Percentiles rank a stretch among this genome's conserved stretches.
Conservation (phyloP, 2,329 filamentous ascomycete species). For the Aaosphaeria pasadenensis region DNA sequence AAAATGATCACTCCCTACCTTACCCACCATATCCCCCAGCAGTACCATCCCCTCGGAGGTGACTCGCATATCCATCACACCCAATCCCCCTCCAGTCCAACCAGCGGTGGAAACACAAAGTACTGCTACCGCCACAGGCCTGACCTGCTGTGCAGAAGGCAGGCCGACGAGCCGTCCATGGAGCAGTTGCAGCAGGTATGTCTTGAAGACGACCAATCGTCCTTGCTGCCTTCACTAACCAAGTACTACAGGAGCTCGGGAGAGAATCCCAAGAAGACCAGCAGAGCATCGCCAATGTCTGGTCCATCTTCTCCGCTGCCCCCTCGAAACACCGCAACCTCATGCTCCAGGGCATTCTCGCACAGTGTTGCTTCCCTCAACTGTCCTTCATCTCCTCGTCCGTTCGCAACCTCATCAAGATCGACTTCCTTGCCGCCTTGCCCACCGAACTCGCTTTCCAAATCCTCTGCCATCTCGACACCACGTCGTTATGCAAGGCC, state of each 20-base stretch:
- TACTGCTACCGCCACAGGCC: conserved; percentile 95
- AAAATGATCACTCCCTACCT: conserved; percentile 86
- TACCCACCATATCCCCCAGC: conserved; percentile 81
- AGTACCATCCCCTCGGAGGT: conserved; percentile 76
- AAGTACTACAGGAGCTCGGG: conserved; percentile 66
- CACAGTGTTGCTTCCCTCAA: conserved; percentile 96
- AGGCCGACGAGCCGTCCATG: conserved; percentile 95
- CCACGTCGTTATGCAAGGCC: conserved; percentile 89
- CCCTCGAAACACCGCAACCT: conserved; percentile 90
- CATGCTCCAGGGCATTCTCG: conserved; percentile 94
- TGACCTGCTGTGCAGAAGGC: conserved; percentile 87
- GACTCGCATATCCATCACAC: conserved; percentile 28
- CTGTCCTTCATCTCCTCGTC: conserved; percentile 88
- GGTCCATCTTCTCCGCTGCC: conserved; percentile 95
- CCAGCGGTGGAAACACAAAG: conserved; percentile 67
- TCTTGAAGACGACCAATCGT: conserved; percentile 10
- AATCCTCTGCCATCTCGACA: conserved; percentile 89
- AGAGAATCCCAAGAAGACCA: conserved; percentile 80
- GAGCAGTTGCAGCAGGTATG: conserved; percentile 83
- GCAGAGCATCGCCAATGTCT: conserved; percentile 94
- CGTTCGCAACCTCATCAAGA: conserved; percentile 92
- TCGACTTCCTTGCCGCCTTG: conserved; percentile 89
- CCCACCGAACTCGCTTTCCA: conserved; percentile 90
- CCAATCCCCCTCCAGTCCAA: conserved; percentile 30
- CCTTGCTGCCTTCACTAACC: not conserved